These are phyloP conservation scores for Beauveria pseudobassiana DNA, from an alignment of 2,329 filamentous ascomycete species.

Conservation along the genomic window DNA sequence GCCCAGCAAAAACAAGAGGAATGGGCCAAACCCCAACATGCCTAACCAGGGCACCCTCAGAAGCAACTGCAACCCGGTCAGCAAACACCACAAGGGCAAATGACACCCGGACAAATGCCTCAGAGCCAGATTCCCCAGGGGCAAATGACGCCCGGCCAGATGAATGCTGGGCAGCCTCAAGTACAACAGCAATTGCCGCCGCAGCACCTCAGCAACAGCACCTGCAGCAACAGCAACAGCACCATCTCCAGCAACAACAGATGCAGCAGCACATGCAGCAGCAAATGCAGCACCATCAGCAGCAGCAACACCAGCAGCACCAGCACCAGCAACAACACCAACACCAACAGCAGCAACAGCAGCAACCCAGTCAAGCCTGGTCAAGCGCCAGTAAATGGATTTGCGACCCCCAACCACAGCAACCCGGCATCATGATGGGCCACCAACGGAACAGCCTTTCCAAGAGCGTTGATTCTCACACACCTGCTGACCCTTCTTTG, in stretches of 20 bases:
- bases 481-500: slow-evolving; percentile 10
- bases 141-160: slow-evolving; percentile 16
- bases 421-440: slow-evolving; percentile 21
- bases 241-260: slow-evolving; percentile 21
- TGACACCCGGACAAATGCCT: slow-evolving; percentile 5
- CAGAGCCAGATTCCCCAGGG: slow-evolving; percentile 25
- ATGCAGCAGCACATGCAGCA: slow-evolving; percentile 29
- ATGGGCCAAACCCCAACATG: slow-evolving; percentile 42
- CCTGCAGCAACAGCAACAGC: slow-evolving; percentile 29
- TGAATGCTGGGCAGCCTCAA: slow-evolving; percentile 21
- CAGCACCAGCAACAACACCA: slow-evolving; percentile 14
- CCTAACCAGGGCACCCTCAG: slow-evolving; percentile 18
- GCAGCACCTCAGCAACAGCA: slow-evolving; percentile 35
- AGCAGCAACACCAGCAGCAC: slow-evolving; percentile 23
- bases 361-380: slow-evolving; percentile 32
- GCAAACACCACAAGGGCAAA: slow-evolving; percentile 27
- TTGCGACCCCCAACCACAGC: slow-evolving; percentile 25
- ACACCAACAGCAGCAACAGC: not conserved
- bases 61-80: slow-evolving; percentile 34
- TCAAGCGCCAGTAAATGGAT: slow-evolving; percentile 30
- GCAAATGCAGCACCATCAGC: slow-evolving; percentile 30
- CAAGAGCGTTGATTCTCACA: slow-evolving; percentile 38
- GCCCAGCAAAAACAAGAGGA: slow-evolving; percentile 46
- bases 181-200: slow-evolving; percentile 20
- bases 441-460: slow-evolving; percentile 46